Base-by-base conservation (phyloP, 768 basidiomycete species). In the Serendipita sp. region DNA sequence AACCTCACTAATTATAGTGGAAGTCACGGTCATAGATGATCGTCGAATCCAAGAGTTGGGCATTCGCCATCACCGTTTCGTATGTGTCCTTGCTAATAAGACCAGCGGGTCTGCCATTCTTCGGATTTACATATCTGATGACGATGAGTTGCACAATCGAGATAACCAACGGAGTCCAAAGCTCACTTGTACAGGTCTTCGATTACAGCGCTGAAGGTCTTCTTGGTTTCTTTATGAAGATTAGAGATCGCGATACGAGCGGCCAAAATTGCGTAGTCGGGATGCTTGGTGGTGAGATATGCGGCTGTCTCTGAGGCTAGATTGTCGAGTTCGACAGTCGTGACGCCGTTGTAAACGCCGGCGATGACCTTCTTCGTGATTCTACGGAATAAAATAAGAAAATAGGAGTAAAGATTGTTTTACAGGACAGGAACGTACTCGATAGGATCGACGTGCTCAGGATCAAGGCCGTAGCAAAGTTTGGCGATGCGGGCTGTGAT, bases 21-120 rank as follows among this genome's bases (percentile, higher is more conserved):
- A 98, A 99, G 72, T 99, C 96, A 58, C 96, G 91, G 69, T 95
- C 86, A 74, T 97, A 98, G 73, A 99, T 94, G 75, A 99, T 88
- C 17, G 95, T 88, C 14, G 90, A 91, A 71, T 99, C 92, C 56
- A 98, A 79, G 9, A 75, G 74, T 50, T 87, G 84, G 45, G 90
- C 87, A 69, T 98, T 84, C 43, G 81, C 82, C 74, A 80, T 82
- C 60, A 99, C 84, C 48, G 88, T 72, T 16, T 88, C 78, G 74
- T 94, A 96, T 0, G 82, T 90, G 68, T 88, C 83, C 44, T 93
- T 74, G 2, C 92, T 87, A 67, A 99, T 97, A 90, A 99, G 89
- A 63, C 90, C 81, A 5, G 94, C 85, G 0, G 88, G 73, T 50
- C 77, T 80, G 44, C 86, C 84, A 67, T 94, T 99, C 80, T 97